These are phyloP conservation scores for Fusarium marasasianum DNA, from an alignment of 2,329 filamentous ascomycete species.

Conservation along the genomic window DNA sequence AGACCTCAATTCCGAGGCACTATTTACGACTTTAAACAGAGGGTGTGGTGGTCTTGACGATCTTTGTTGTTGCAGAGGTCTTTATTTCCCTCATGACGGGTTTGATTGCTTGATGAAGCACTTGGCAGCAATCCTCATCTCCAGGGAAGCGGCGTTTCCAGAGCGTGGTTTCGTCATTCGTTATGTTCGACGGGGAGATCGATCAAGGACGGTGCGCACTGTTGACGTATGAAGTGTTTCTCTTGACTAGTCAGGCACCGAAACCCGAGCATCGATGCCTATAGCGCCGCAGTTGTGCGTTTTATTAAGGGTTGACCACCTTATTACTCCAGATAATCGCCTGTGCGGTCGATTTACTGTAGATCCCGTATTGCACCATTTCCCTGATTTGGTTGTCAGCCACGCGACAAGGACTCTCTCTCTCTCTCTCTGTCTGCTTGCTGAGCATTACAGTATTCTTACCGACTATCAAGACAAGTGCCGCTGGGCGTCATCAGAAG, in stretches of 20 bases:
- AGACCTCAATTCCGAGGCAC: constrained; percentile 36
- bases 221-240: constrained; percentile 31
- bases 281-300: constrained; percentile 27
- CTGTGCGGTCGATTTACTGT: constrained; percentile 15
- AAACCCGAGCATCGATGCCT: constrained; percentile 28
- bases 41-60: constrained; percentile 22
- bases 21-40: constrained; percentile 15
- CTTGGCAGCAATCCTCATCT: constrained; percentile 15
- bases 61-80: constrained; percentile 13
- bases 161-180: constrained; percentile 29
- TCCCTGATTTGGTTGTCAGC: constrained; percentile 37
- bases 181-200: constrained; percentile 4
- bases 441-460: background rate
- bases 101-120: constrained; percentile 2
- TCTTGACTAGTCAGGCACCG: constrained; percentile 37
- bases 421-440: background rate
- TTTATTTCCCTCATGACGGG: constrained; percentile 11
- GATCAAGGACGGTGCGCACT: constrained; percentile 14
- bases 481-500: constrained; percentile 22
- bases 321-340: constrained; percentile 23
- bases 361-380: constrained; percentile 27
- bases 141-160: constrained; percentile 4
- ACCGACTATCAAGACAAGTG: background rate
- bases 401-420: constrained; percentile 29
- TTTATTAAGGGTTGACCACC: constrained; percentile 17